These are phyloP conservation scores for Mercurialis annua DNA, from an alignment of 345 rosid species.

Conservation along the genomic window DNA sequence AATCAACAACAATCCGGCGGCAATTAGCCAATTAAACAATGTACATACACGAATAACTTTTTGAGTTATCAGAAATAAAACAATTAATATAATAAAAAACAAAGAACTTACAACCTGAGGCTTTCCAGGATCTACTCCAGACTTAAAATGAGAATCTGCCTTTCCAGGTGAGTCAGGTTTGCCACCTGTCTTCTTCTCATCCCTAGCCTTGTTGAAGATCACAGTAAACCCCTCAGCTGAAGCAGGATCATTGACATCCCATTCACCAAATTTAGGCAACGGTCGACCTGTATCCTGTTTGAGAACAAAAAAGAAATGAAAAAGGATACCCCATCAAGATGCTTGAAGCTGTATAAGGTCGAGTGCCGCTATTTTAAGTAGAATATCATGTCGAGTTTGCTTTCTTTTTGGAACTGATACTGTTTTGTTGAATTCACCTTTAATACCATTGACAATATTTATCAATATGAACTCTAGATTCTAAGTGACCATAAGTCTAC, in stretches of 20 bases:
- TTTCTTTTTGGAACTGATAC: too few relatives aligned
- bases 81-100: not conserved
- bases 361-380: not conserved
- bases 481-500: not conserved
- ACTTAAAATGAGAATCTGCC: conserved; percentile 47
- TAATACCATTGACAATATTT: not conserved
- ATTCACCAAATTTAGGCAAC: conserved; percentile 95
- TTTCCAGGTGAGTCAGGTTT: conserved; percentile 63
- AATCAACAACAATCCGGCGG: not conserved
- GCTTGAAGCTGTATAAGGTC: not conserved
- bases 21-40: not conserved
- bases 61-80: not conserved
- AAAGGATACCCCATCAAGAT: conserved; percentile 11
- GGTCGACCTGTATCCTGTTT: conserved; percentile 73
- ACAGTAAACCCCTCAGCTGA: conserved; percentile 96
- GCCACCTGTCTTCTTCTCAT: conserved; percentile 90
- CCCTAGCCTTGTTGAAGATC: conserved; percentile 88
- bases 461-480: not conserved
- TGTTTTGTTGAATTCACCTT: not conserved
- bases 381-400: not conserved
- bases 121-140: conserved; percentile 60
- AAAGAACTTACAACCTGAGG: conserved; percentile 66
- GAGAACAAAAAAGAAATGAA: conserved; percentile 13
- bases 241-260: conserved; percentile 93
- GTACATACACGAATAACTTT: not conserved